A percentile compares a stretch with the other conserved stretches of the same genome.
These are phyloP conservation scores for Ceratocystis colombiana DNA, from an alignment of 2,329 filamentous ascomycete species.

Conservation along the genomic window DNA sequence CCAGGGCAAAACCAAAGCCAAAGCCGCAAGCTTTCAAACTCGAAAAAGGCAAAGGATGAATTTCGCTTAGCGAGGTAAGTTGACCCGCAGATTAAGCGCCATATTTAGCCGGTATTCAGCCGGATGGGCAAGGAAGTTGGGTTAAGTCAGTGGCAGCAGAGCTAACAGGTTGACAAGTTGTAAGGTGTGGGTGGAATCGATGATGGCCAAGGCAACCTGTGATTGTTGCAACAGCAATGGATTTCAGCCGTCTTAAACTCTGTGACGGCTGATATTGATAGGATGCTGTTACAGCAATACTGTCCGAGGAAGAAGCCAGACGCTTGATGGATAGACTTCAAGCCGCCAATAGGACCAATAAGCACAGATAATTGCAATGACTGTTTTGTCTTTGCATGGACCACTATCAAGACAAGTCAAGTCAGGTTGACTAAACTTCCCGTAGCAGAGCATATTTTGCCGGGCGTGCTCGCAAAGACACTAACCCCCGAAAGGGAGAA, in stretches of 20 bases:
- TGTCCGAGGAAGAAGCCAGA: neutral
- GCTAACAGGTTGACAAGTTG: neutral
- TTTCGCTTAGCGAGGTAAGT: neutral
- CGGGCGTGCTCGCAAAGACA: too few species aligned
- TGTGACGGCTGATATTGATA: neutral
- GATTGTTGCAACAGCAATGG: neutral
- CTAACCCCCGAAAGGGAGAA: too few species aligned
- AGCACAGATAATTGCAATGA: neutral
- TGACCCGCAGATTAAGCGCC: slow-evolving; percentile 2
- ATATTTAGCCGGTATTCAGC: neutral
- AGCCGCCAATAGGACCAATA: neutral
- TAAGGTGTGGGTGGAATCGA: neutral
- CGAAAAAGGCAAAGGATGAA: slow-evolving; percentile 2
- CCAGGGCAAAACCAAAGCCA: neutral
- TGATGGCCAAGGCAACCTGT: neutral
- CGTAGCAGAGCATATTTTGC: neutral
- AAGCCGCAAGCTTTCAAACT: slow-evolving; percentile 11
- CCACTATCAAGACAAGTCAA: neutral
- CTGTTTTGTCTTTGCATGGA: neutral
- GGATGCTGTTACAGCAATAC: neutral
- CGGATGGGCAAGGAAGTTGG: neutral
- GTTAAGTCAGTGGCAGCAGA: neutral
- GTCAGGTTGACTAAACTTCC: neutral
- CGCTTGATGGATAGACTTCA: neutral
- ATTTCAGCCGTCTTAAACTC: neutral